Conservation (phyloP, 345 rosid genomes). For the Jatropha curcas region DNA sequence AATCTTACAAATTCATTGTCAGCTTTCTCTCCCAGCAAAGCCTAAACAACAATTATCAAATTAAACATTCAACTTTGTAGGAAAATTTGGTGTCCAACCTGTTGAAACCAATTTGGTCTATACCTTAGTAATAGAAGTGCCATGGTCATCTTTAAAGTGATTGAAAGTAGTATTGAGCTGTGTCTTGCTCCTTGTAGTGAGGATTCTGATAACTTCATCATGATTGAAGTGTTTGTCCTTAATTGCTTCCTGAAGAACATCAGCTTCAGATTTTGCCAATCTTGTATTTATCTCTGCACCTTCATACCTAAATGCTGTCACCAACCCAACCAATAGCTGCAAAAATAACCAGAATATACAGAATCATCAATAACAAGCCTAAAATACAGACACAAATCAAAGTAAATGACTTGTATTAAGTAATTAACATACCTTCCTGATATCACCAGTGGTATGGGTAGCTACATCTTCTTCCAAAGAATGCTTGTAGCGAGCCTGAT, state of each 20-base stretch:
- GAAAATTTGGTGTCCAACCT: too few relatives aligned
- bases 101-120: not conserved
- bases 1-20: constrained; percentile 20
- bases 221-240: constrained; percentile 46
- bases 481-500: constrained; percentile 57
- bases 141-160: constrained; percentile 46
- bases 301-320: constrained; percentile 53
- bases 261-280: constrained; percentile 51
- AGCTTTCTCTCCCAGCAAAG: constrained; percentile 14
- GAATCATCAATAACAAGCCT: too few relatives aligned
- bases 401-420: not conserved
- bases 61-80: too few relatives aligned
- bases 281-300: constrained; percentile 49
- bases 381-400: too few relatives aligned
- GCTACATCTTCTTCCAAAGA: constrained; percentile 77
- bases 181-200: constrained; percentile 59
- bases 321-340: constrained; percentile 61
- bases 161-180: constrained; percentile 68
- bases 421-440: constrained; percentile 46
- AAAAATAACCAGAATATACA: not conserved
- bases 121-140: constrained; percentile 58
- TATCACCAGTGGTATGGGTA: constrained; percentile 53
- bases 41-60: constrained; percentile 10
- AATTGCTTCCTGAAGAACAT: constrained; percentile 45
- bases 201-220: constrained; percentile 57